Evolutionary conservation across 2,329 filamentous ascomycete species (phyloP), one percentile per base, ranked within the genome.

Genomic region (Basipetospora chlamydospora): DNA sequence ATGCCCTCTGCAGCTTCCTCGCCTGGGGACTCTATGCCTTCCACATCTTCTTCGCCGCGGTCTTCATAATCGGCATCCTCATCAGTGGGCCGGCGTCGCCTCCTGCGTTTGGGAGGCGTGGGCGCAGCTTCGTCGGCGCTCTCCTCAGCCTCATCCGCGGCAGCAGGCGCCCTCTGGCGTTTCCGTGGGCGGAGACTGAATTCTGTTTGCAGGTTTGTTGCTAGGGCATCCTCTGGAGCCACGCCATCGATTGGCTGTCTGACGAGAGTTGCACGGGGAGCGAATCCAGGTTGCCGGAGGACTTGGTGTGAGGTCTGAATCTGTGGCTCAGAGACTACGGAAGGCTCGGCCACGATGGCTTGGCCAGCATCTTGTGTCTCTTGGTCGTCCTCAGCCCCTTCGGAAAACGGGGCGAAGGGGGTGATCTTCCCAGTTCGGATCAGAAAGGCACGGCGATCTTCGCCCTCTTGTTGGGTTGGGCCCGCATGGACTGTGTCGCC

Each of bases 401-500:
- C 3, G 66, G 66, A 2, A 47, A 93, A 71, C 43, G 79, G 82
- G 6, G 86, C 82, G 50, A 98, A 98, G 0, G 90, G 90, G 0
- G 90, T 98, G 46, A 98, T 96, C 59, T 96, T 96, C 42, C 90
- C 90, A 0, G 88, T 98, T 20, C 90, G 77, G 33, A 98, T 90
- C 32, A 98, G 70, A 52, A 82, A 98, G 32, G 94, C 87, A 35
- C 87, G 74, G 42, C 84, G 77, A 17, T 73, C 85, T 60, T 96
- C 90, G 41, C 82, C 82, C 5, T 41, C 41, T 21, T 40, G 34
- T 13, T 37, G 39, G 6, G 20, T 21, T 6, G 42, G 42, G 7
- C 39, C 42, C 39, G 88, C 58, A 37, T 73, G 74, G 40, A 68
- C 66, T 36, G 69, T 74, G 20, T 67, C 69, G 11, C 52, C 49